phyloP scores from a whole-genome alignment of 2,329 filamentous ascomycete species.

The Monilinia vaccinii-corymbosi region DNA sequence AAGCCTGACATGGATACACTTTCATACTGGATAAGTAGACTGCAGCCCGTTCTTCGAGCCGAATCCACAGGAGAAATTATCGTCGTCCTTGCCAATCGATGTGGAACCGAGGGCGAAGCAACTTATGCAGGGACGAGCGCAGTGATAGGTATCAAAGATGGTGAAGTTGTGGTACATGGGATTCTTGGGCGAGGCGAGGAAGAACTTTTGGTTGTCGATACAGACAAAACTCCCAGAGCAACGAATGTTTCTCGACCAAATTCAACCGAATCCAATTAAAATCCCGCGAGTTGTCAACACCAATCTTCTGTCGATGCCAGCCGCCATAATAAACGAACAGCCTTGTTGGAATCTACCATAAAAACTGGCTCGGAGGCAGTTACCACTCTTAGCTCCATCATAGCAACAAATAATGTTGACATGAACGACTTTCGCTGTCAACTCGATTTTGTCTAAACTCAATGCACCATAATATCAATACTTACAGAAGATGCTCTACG shows the following conservation, averaged over 20 bases:
- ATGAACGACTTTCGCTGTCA: background rate
- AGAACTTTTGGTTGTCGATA: conserved; percentile 60
- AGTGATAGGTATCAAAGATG: conserved; percentile 56
- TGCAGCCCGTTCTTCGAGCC: conserved; percentile 53
- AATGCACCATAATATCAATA: background rate
- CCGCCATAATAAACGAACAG: background rate
- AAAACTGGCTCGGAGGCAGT: background rate
- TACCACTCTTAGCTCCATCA: background rate
- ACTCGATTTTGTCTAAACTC: background rate
- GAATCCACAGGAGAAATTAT: conserved; percentile 50
- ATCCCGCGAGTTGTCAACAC: background rate
- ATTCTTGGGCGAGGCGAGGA: conserved; percentile 63
- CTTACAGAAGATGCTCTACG: background rate
- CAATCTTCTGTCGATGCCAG: background rate
- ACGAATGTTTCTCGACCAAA: conserved; percentile 21
- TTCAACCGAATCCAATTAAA: conserved; percentile 7
- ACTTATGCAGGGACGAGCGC: conserved; percentile 68
- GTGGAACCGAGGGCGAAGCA: conserved; percentile 55
- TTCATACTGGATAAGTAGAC: conserved; percentile 64
- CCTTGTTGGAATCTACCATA: background rate
- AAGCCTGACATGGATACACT: conserved; percentile 66
- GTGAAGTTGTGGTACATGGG: conserved; percentile 60
- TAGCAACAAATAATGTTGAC: background rate
- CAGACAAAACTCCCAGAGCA: conserved; percentile 18
- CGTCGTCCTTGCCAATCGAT: conserved; percentile 62